These are phyloP conservation scores for Sungouiella thailandica DNA, from an alignment of 805 yeast genomes.

Conservation along the genomic window DNA sequence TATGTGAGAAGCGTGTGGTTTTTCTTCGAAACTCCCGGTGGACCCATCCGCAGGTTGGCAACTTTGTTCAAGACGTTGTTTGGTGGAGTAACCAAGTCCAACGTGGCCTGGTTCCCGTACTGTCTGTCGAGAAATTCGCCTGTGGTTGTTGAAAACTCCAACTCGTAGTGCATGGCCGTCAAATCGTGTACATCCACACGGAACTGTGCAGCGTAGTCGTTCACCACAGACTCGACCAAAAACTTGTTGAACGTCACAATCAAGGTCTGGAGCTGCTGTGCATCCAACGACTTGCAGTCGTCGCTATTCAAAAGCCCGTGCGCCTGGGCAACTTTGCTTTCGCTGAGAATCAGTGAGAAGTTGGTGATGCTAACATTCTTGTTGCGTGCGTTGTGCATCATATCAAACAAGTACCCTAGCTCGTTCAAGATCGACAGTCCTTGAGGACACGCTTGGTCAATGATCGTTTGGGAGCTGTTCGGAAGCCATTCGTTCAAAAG, in stretches of 20 bases:
- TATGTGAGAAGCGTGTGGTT: constrained; percentile 44
- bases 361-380: constrained; percentile 71
- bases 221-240: constrained; percentile 46
- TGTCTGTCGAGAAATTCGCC: constrained; percentile 36
- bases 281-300: constrained; percentile 40
- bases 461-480: constrained; percentile 27
- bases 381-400: constrained; percentile 80
- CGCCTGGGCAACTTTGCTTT: constrained; percentile 42
- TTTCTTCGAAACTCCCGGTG: constrained; percentile 17
- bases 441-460: constrained; percentile 26
- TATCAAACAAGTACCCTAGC: constrained; percentile 84
- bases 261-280: constrained; percentile 38
- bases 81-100: constrained; percentile 42
- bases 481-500: constrained; percentile 48
- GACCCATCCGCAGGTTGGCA: no score
- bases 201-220: constrained; percentile 42
- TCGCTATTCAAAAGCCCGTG: constrained; percentile 52
- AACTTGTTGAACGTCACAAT: constrained; percentile 56
- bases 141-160: constrained; percentile 35
- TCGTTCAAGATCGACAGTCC: constrained; percentile 65
- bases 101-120: constrained; percentile 30
- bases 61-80: constrained; percentile 20
- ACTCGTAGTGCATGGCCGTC: constrained; percentile 41
- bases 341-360: constrained; percentile 45
- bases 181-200: constrained; percentile 21